Evolutionary conservation across 352 stramenopile species (phyloP).

Genomic region (Globisporangium apiculatum): DNA sequence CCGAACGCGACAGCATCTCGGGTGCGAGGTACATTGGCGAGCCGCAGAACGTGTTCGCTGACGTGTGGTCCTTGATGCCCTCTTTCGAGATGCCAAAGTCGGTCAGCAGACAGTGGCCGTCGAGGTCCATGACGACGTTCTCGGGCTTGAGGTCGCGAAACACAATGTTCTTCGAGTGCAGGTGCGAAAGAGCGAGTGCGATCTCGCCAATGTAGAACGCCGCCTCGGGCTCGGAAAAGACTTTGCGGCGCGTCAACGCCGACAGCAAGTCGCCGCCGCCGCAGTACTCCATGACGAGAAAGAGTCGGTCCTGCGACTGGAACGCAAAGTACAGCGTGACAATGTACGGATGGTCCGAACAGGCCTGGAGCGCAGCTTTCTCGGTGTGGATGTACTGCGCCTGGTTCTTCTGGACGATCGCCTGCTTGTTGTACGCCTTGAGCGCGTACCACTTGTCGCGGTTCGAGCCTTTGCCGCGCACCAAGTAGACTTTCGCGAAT

Average conservation of each 20-base stretch:
- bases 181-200: constrained; percentile 64
- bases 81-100: constrained; percentile 88
- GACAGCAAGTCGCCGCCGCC: constrained; percentile 74
- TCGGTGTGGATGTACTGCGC: constrained; percentile 85
- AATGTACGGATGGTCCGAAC: constrained; percentile 83
- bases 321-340: constrained; percentile 82
- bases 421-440: constrained; percentile 87
- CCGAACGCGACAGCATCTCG: constrained; percentile 76
- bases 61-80: constrained; percentile 81
- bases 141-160: constrained; percentile 85
- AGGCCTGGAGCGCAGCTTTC: constrained; percentile 74
- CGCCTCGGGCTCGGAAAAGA: constrained; percentile 70
- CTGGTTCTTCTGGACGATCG: constrained; percentile 86
- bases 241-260: constrained; percentile 65
- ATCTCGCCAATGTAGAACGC: constrained; percentile 87
- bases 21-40: constrained; percentile 84
- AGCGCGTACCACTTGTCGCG: constrained; percentile 83
- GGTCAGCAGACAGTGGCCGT: constrained; percentile 72
- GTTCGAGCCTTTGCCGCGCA: constrained; percentile 79
- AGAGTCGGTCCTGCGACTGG: constrained; percentile 77
- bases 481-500: constrained; percentile 83
- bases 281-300: constrained; percentile 86
- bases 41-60: constrained; percentile 80
- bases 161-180: constrained; percentile 85
- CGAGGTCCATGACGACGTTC: constrained; percentile 84